A percentile compares a stretch with the other conserved stretches of the same genome.
Evolutionary conservation across 805 yeast genomes (phyloP).

Genomic region (Martiniozyma abietophila): DNA sequence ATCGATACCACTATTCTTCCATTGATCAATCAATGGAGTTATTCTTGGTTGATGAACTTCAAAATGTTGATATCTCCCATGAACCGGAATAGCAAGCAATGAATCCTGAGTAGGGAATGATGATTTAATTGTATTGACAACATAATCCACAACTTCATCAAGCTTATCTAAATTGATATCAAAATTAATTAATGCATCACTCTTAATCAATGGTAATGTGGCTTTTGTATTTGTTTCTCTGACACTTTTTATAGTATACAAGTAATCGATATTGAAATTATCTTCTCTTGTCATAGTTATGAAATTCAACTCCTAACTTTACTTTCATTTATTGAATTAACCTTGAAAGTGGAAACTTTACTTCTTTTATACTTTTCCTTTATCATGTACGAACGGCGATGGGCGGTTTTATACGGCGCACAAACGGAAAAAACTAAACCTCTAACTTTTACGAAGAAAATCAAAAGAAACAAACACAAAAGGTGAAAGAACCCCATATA

Average conservation of each 20-base stretch:
- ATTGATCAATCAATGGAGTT: conserved; percentile 28
- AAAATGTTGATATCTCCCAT: conserved; percentile 61
- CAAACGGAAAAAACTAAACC: too few relatives aligned
- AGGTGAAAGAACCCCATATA: too few relatives aligned
- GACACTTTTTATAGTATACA: conserved; percentile 45
- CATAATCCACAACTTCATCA: conserved; percentile 35
- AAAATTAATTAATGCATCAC: conserved; percentile 32
- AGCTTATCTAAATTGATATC: conserved; percentile 36
- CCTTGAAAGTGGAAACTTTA: too few relatives aligned
- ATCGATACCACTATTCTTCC: conserved; percentile 7
- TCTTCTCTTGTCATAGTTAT: too few relatives aligned
- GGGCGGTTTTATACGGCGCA: too few relatives aligned
- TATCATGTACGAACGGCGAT: too few relatives aligned
- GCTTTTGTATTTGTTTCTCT: conserved; percentile 41
- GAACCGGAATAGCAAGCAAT: conserved; percentile 45
- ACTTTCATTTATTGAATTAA: too few relatives aligned
- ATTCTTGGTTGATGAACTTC: conserved; percentile 44
- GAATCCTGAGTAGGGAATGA: conserved; percentile 35
- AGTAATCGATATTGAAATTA: conserved; percentile 25
- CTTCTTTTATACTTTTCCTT: too few relatives aligned
- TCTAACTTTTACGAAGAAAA: too few relatives aligned
- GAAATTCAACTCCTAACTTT: too few relatives aligned
- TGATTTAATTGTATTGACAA: conserved; percentile 34
- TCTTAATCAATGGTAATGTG: conserved; percentile 33
- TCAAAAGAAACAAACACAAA: too few relatives aligned